phyloP scores from a whole-genome alignment of 2,329 filamentous ascomycete genomes.

The Alternaria gansuensis region DNA sequence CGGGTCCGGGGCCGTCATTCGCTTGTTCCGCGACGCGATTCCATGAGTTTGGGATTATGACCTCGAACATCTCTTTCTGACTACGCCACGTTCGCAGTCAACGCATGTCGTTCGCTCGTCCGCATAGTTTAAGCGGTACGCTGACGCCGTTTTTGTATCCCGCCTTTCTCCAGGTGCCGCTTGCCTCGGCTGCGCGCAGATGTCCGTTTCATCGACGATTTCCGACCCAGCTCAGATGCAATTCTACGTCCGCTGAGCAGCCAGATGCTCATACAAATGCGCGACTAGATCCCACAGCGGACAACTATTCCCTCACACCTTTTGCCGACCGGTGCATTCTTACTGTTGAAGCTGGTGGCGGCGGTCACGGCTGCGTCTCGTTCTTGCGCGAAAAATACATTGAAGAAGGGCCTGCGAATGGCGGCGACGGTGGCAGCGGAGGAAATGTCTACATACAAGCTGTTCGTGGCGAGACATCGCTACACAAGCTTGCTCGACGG shows the following conservation, averaged over 20 bases:
- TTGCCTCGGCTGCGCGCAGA: conserved; percentile 35
- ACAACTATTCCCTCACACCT: conserved; percentile 81
- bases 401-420: conserved; percentile 88
- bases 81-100: conserved; percentile 10
- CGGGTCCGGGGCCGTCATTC: conserved; percentile 13
- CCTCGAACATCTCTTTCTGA: neutral
- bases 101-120: conserved; percentile 47
- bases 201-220: conserved; percentile 27
- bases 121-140: conserved; percentile 44
- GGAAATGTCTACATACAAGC: conserved; percentile 96
- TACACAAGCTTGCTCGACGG: conserved; percentile 87
- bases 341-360: conserved; percentile 78
- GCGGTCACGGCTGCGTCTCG: conserved; percentile 92
- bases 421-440: conserved; percentile 90
- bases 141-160: conserved; percentile 59
- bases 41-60: conserved; percentile 8
- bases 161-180: conserved; percentile 44
- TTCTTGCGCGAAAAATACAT: conserved; percentile 93
- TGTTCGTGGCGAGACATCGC: conserved; percentile 85
- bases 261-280: conserved; percentile 20
- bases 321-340: conserved; percentile 89
- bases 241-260: conserved; percentile 31
- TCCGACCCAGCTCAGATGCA: conserved; percentile 39
- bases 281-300: conserved; percentile 77
- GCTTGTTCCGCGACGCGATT: conserved; percentile 18